Evolutionary conservation across 805 yeast genomes (phyloP), one percentile per base, ranked within the genome.

Genomic region (Myxozyma neotropica): DNA sequence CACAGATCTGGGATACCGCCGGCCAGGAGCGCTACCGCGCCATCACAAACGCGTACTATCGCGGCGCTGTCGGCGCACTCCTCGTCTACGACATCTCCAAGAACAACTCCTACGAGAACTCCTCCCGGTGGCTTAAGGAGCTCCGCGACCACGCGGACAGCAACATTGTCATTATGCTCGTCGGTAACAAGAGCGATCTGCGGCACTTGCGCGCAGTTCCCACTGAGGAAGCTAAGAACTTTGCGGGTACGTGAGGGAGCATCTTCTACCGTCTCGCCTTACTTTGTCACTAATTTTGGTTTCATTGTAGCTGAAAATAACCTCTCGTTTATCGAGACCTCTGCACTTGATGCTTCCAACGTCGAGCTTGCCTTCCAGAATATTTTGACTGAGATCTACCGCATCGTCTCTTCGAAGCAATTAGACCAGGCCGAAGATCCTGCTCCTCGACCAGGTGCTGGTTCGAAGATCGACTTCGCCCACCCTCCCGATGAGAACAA

Each of bases 1-100:
- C 96, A 70, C 99, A 93, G 79, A 93, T 93, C 73, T 93, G 99
- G 99, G 99, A 93, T 75, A 93, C 99, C 38, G 99, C 99, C 1
- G 99, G 99, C 63, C 99, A 93, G 78, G 99, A 93, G 76, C 85
- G 99, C 74, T 93, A 94, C 79, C 84, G 99, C 70, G 98, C 99
- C 46, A 93, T 93, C 74, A 94, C 99, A 33, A 86, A 94, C 58
- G 98, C 98, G 4, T 93, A 93, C 77, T 93, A 93, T 75, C 83
- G 99, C 73, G 99, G 98, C 43, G 98, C 99, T 0, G 96, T 92
- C 55, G 99, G 99, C 61, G 98, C 98, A 3, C 81, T 93, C 70
- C 87, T 93, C 59, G 96, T 93, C 65, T 93, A 93, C 76, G 99
- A 93, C 77, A 93, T 93, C 70, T 84, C 97, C 61, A 93, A 93